A percentile compares a stretch with the other conserved stretches of the same genome.
Evolutionary conservation across 371 early-diverging fungal genomes (phyloP).

Genomic region (Nosema muscidifuracis): DNA sequence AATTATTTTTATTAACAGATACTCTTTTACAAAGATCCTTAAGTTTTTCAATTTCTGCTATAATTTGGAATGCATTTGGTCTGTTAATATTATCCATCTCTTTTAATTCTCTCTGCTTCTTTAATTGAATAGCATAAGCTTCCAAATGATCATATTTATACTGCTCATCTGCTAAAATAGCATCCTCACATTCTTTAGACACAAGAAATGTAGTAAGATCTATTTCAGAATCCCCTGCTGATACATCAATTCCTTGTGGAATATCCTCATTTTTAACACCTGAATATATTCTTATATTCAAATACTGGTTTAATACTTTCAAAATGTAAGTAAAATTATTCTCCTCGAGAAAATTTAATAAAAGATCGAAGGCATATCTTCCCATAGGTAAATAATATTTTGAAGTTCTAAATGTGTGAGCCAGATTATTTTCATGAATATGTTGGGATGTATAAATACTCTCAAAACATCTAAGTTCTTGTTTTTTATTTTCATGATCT

Average conservation of each 20-base stretch:
- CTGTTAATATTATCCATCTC: constrained; percentile 35
- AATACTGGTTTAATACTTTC: constrained; percentile 81
- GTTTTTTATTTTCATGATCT: constrained; percentile 69
- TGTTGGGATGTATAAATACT: constrained; percentile 69
- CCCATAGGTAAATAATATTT: constrained; percentile 81
- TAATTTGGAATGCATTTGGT: constrained; percentile 51
- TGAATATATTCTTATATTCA: constrained; percentile 71
- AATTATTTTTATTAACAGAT: constrained; percentile 67
- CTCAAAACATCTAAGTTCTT: constrained; percentile 64
- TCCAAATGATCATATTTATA: constrained; percentile 73
- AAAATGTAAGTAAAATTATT: constrained; percentile 75
- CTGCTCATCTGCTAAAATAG: constrained; percentile 69
- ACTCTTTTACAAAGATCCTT: constrained; percentile 75
- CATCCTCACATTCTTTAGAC: constrained; percentile 57
- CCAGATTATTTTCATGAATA: constrained; percentile 71
- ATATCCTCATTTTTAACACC: constrained; percentile 51
- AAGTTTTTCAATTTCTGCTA: constrained; percentile 66
- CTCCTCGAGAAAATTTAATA: constrained; percentile 81
- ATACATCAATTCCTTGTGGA: constrained; percentile 54
- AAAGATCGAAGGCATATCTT: constrained; percentile 77
- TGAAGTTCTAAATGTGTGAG: constrained; percentile 70
- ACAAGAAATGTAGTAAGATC: constrained; percentile 56
- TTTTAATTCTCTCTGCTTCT: constrained; percentile 57
- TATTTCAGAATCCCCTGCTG: constrained; percentile 39
- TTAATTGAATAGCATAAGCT: constrained; percentile 67